These are phyloP conservation scores for Paramarasmius palmivorus DNA, from an alignment of 1,284 basidiomycete species.

Conservation along the genomic window DNA sequence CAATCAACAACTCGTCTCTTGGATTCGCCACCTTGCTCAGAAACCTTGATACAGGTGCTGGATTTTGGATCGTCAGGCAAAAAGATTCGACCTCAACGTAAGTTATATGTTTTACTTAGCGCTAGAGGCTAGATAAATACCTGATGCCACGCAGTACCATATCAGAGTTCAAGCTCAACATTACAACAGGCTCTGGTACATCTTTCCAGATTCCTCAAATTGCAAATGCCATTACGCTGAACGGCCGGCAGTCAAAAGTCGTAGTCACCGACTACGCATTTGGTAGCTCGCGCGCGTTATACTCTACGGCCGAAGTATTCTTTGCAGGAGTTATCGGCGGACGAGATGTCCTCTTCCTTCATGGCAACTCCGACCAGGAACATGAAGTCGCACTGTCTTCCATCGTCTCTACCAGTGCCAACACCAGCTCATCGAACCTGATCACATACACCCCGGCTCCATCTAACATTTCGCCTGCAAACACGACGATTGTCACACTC, in stretches of 20 bases:
- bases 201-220: constrained; percentile 55
- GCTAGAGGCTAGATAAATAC: constrained; percentile 2
- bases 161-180: constrained; percentile 55
- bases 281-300: constrained; percentile 54
- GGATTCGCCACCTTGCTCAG: constrained; percentile 62
- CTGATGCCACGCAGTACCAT: constrained; percentile 35
- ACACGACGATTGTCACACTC: constrained; percentile 45
- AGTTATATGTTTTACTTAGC: constrained; percentile 22
- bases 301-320: constrained; percentile 67
- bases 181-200: constrained; percentile 49
- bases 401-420: constrained; percentile 42
- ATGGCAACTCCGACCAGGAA: constrained; percentile 56
- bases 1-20: constrained; percentile 32
- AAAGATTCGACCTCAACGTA: constrained; percentile 65
- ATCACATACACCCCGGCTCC: not conserved
- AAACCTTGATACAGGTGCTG: constrained; percentile 64
- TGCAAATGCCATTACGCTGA: constrained; percentile 53
- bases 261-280: constrained; percentile 69
- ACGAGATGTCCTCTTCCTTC: constrained; percentile 70
- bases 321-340: constrained; percentile 68
- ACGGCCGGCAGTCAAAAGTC: constrained; percentile 70
- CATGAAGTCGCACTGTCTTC: constrained; percentile 57
- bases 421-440: constrained; percentile 16
- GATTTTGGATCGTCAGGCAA: constrained; percentile 75
- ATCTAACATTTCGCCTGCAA: not conserved